Evolutionary conservation across 345 rosid species (phyloP).

Genomic region (Eucalyptus cladocalyx): DNA sequence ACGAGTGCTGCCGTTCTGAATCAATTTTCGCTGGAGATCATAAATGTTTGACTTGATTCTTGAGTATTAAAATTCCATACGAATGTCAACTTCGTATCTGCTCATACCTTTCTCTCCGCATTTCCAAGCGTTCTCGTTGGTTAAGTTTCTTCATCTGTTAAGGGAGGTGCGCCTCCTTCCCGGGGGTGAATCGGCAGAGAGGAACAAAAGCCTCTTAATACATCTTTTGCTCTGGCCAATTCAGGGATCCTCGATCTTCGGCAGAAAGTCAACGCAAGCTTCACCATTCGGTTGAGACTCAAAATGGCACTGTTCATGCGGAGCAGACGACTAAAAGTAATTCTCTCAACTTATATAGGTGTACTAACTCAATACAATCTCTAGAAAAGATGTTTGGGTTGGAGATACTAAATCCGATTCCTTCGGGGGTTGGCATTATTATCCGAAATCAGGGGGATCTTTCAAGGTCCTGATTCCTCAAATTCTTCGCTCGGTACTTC

Average conservation of each 20-base stretch:
- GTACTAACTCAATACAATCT: background rate
- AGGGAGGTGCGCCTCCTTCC: background rate
- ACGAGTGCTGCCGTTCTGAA: background rate
- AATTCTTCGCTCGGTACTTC: background rate
- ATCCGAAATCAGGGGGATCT: background rate
- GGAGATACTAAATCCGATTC: background rate
- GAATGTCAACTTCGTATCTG: background rate
- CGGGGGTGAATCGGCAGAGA: background rate
- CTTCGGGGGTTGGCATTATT: background rate
- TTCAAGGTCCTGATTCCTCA: background rate
- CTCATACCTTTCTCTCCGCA: background rate
- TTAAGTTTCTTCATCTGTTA: background rate
- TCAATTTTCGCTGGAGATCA: background rate
- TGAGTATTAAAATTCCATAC: background rate
- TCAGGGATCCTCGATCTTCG: background rate
- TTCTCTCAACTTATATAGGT: background rate
- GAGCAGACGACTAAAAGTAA: background rate
- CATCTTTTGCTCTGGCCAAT: background rate
- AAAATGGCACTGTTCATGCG: background rate
- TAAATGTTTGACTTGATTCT: background rate
- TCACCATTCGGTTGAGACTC: background rate
- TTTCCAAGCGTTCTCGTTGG: background rate
- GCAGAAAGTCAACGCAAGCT: background rate
- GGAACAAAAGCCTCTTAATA: background rate
- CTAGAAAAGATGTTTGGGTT: background rate